Base-by-base conservation (phyloP, 2,329 filamentous ascomycete species). In the Drechslerella stenobrocha region DNA sequence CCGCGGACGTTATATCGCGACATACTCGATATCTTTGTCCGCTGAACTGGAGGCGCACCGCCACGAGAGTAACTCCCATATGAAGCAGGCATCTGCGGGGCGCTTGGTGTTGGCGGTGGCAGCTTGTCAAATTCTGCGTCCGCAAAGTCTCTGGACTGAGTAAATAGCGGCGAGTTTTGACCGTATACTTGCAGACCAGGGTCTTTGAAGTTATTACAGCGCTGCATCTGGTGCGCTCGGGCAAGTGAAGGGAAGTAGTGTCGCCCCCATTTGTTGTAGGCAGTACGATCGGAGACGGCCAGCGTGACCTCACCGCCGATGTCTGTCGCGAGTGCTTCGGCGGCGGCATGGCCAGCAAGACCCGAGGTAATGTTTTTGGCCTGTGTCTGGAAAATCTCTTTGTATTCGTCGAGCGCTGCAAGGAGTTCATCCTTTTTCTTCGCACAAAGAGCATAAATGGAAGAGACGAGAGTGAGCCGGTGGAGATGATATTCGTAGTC, bases 121-220 rank as follows among this genome's bases (percentile, higher is more conserved):
- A 76, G 71, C 26, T 73, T 74, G 57, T 77, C 75, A 63, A 77
- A 77, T 0, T 79, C 79, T 0, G 70, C 70, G 58, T 83, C 80
- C 0, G 85, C 78, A 1, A 74, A 71, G 47, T 81, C 77, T 6
- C 82, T 76, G 71, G 80, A 84, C 3, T 74, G 70, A 11, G 74
- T 73, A 72, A 86, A 86, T 2, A 85, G 76, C 0, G 79, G 77
- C 52, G 80, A 83, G 0, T 78, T 73, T 0, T 71, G 71, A 13
- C 82, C 79, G 70, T 85, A 86, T 69, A 79, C 77, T 4, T 82
- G 77, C 2, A 83, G 81, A 0, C 83, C 83, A 0, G 80, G 76
- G 64, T 86, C 84, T 72, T 84, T 84, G 79, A 85, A 85, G 0
- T 80, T 81, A 73, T 84, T 84, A 76, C 83, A 84, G 7, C 81